Evolutionary conservation across 2,329 filamentous ascomycete genomes (phyloP), one percentile per base, ranked within the genome.

Genomic region (Ceratocystis eucalypticola): DNA sequence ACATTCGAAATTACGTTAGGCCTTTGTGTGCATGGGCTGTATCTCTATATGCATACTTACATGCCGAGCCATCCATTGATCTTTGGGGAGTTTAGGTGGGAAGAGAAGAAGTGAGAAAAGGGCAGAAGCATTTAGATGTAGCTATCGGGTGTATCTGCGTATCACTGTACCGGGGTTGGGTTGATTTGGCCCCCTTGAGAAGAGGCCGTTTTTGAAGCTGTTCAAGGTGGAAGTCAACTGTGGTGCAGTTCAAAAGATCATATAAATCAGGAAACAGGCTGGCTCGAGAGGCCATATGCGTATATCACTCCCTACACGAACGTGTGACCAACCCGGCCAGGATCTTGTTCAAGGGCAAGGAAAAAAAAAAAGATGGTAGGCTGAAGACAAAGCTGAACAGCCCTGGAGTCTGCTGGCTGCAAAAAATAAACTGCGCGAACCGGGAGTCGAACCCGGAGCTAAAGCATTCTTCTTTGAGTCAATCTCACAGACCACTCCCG

Each of bases 401-500:
- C 41, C 3, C 37, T 5, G 12, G 12, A n/a, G 10, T 7, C 8
- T 28, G 8, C 7, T 10, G 44, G 28, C 46, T 25, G 37, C 37
- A n/a, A n/a, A 64, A 66, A 55, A 10, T 4, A 57, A 22, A 17
- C 45, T 69, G 67, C 68, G 64, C 66, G 65, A 66, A 67, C 68
- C 68, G 64, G 68, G 68, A 69, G 64, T 69, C 68, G 67, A 69
- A 69, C 68, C 67, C 66, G 67, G 68, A 67, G 68, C 67, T 66
- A 67, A 68, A 69, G 68, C 68, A 69, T 65, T 55, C 30, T 66
- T 67, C 67, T 64, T 61, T 28, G 61, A 66, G 67, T 66, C 41
- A 55, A 37, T 61, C 64, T 68, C 61, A 37, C 45, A 64, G 67
- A 61, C 67, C 67, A 68, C 25, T 68, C 62, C 61, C 67, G 62